Evolutionary conservation across 805 yeast genomes (phyloP), one percentile per base, ranked within the genome.

Genomic region (Barnettozyma californica): DNA sequence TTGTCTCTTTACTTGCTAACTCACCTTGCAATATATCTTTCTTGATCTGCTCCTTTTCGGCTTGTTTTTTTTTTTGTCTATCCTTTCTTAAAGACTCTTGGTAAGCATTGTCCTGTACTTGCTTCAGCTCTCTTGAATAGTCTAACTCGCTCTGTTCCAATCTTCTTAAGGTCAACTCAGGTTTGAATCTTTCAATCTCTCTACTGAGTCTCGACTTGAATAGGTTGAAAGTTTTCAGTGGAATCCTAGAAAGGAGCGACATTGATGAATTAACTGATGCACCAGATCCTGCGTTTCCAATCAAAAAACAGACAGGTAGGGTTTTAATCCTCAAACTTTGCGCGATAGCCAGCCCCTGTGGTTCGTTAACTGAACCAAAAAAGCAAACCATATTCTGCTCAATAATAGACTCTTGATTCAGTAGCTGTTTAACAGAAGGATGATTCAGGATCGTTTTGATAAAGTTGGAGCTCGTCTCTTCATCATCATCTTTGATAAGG

Each of bases 271-370:
- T 49, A 2, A 66, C 67, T 47, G 58, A 59, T 11, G 64, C 51
- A 14, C 67, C 14, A 77, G 75, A 18, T 78, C 83, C 57, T 67
- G 75, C 89, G 67, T 70, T 85, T 36, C 71, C 84, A 57, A 66
- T 76, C 64, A 74, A 68, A 46, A 69, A 72, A 14, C 78, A 65
- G 50, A 73, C 79, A 1, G 94, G 92, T 21, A 81, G 67, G 35
- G 75, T 69, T 25, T 74, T 70, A 2, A 78, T 74, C 34, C 69
- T 72, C 52, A 84, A 70, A 35, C 76, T 69, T 53, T 74, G 74
- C 1, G 87, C 86, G 37, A 86, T 75, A 49, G 81, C 81, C 68
- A 78, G 80, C 3, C 86, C 77, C 61, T 86, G 92, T 1, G 83
- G 73, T 53, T 80, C 80, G 14, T 72, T 65, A 21, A 79, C 80